Evolutionary conservation across 306 rosid genomes (phyloP), one percentile per base, ranked within the genome.

Genomic region (Ormosia semicastrata): DNA sequence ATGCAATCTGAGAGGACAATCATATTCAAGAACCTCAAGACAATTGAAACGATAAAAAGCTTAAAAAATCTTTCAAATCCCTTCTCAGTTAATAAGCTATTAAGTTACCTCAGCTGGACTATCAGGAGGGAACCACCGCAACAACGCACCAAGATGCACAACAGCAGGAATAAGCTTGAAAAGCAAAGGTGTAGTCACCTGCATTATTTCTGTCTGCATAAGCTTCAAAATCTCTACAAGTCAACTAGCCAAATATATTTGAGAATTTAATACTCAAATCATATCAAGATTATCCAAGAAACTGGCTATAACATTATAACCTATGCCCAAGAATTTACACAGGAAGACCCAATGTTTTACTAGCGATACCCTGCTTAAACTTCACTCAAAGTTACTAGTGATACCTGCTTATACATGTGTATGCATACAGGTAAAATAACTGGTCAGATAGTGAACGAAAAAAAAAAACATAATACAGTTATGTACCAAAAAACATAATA

Each of bases 111-210:
- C 98, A n/a, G 81, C 30, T 8, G 77, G 85, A 78, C 84, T 84
- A 44, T 95, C 97, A 15, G 92, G 91, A 50, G 97, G 88, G 82
- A 95, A 90, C 99, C 99, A 95, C 81, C 97, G 90, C 58, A 90
- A 66, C 82, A 88, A 82, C 10, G 89, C 93, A 9, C 98, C 99
- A 53, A 95, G 90, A 79, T 87, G 99, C 71, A 95, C 86, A 50
- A 92, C 96, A 40, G 94, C 94, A 63, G 98, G 99, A 87, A 95
- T 93, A 73, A 95, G 82, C 86, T 93, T 95, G 91, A 95, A 95
- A 76, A 95, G 98, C 84, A 95, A 85, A 44, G 99, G 99, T n/a
- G 99, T 95, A 17, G 99, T 95, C 80, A 93, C 99, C 99, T 95
- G 90, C 93, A 82, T 37, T 30, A 69, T 56, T 37, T 60, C 29